Percentiles rank a stretch among this genome's conserved stretches.
Evolutionary conservation across 768 basidiomycete species (phyloP).

Genomic region (Sutorius australiensis): DNA sequence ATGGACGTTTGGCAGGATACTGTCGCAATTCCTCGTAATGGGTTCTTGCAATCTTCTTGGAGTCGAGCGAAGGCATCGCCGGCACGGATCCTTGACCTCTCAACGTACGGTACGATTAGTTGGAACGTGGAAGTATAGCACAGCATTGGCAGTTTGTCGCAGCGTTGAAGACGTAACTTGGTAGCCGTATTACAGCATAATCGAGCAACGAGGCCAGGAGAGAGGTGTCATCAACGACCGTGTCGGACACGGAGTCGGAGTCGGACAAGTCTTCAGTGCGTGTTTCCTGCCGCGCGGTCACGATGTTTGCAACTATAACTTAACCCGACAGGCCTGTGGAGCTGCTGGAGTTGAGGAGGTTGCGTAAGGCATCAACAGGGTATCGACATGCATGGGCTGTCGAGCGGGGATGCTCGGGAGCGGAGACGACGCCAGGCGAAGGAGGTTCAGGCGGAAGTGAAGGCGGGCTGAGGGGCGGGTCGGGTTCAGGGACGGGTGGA

Average conservation of each 20-base stretch:
- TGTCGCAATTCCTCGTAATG: slow-evolving; percentile 71
- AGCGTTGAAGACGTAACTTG: too few species aligned
- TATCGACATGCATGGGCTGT: slow-evolving; percentile 81
- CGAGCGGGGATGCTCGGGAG: slow-evolving; percentile 77
- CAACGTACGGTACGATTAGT: slow-evolving; percentile 73
- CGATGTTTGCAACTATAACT: too few species aligned
- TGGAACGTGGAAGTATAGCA: slow-evolving; percentile 54
- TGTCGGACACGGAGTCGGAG: slow-evolving; percentile 22
- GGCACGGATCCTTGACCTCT: slow-evolving; percentile 46
- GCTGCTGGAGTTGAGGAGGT: slow-evolving; percentile 76
- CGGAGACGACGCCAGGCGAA: slow-evolving; percentile 55
- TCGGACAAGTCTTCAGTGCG: slow-evolving; percentile 49
- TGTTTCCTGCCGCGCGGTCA: slow-evolving; percentile 3
- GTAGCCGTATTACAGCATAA: slow-evolving; percentile 37
- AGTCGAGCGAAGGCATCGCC: slow-evolving; percentile 55
- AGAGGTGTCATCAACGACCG: not conserved
- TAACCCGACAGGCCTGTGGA: slow-evolving; percentile 61
- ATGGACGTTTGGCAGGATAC: slow-evolving; percentile 66
- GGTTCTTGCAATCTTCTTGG: slow-evolving; percentile 56
- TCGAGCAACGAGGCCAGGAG: slow-evolving; percentile 67
- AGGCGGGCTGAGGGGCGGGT: slow-evolving; percentile 56
- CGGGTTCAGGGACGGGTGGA: not conserved
- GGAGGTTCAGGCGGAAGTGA: slow-evolving; percentile 35
- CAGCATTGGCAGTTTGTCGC: not conserved
- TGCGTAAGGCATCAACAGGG: slow-evolving; percentile 69